Percentiles rank a stretch among this genome's conserved stretches.
Evolutionary conservation across 805 yeast species (phyloP).

Genomic region (Spathaspora passalidarum): DNA sequence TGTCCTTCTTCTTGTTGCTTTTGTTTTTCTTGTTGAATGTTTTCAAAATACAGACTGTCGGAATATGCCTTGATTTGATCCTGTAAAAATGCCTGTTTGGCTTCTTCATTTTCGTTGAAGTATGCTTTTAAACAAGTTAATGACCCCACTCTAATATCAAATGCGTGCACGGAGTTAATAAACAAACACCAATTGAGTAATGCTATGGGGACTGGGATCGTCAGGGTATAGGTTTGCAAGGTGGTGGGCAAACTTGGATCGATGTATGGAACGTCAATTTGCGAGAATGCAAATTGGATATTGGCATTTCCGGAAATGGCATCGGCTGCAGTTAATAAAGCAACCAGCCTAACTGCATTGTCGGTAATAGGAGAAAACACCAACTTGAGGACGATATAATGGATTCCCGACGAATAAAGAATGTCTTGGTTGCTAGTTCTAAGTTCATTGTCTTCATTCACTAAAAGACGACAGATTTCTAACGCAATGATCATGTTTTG

Average conservation of each 20-base stretch:
- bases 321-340: constrained; percentile 75
- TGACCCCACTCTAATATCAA: constrained; percentile 78
- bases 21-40: constrained; percentile 6
- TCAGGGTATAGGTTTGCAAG: constrained; percentile 27
- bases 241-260: constrained; percentile 65
- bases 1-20: background rate
- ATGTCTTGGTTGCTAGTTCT: constrained; percentile 59
- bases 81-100: constrained; percentile 58
- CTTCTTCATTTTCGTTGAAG: constrained; percentile 59
- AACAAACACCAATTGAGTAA: constrained; percentile 79
- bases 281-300: constrained; percentile 69
- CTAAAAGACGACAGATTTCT: constrained; percentile 71
- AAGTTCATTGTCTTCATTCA: constrained; percentile 65
- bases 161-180: constrained; percentile 78
- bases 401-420: constrained; percentile 57
- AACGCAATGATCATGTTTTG: constrained; percentile 64
- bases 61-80: constrained; percentile 55
- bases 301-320: constrained; percentile 63
- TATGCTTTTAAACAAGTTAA: constrained; percentile 63
- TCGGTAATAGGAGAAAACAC: constrained; percentile 69
- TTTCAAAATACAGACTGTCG: constrained; percentile 22
- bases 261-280: constrained; percentile 87
- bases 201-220: constrained; percentile 69
- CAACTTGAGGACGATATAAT: constrained; percentile 63
- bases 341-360: constrained; percentile 59